These are phyloP conservation scores for Chionographis japonica DNA, from an alignment of 106 monocot genomes.

Conservation along the genomic window DNA sequence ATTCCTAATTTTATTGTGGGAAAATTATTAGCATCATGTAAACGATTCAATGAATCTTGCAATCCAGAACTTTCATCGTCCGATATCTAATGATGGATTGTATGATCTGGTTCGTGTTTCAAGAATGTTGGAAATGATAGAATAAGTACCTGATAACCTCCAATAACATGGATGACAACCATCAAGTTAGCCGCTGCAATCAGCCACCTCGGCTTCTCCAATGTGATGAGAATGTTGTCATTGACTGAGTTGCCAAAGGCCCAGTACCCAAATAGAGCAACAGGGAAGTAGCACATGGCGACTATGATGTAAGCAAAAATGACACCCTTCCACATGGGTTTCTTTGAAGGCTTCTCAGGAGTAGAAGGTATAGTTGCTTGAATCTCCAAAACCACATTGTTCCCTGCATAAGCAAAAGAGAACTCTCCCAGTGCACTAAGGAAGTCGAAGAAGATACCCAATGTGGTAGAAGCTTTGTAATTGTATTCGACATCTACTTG, in stretches of 20 bases:
- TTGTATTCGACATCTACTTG: not conserved
- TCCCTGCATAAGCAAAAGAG: constrained; percentile 5
- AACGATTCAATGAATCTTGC: too few relatives aligned
- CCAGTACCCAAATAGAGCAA: constrained; percentile 2
- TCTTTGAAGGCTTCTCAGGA: constrained; percentile 6
- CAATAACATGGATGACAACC: constrained; percentile 10
- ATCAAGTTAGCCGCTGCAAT: constrained; percentile 6
- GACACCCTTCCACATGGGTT: constrained; percentile 3
- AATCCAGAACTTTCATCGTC: too few relatives aligned
- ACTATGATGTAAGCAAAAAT: not conserved
- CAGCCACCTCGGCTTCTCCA: constrained; percentile 9
- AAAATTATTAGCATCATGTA: too few relatives aligned
- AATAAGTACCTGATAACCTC: constrained; percentile 5
- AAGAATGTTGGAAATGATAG: too few relatives aligned
- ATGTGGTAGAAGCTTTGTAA: not conserved
- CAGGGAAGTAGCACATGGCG: constrained; percentile 8
- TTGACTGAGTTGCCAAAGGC: constrained; percentile 9
- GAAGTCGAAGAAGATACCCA: constrained; percentile 3
- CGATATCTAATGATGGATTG: not conserved
- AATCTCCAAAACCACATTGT: constrained; percentile 8
- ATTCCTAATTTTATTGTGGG: too few relatives aligned
- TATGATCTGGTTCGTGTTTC: too few relatives aligned
- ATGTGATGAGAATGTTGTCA: constrained; percentile 3
- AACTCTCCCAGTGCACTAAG: constrained; percentile 2
- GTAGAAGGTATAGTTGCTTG: constrained; percentile 11